Conservation (phyloP, 139 green algal species). For the Chlamydomonas applanata region DNA sequence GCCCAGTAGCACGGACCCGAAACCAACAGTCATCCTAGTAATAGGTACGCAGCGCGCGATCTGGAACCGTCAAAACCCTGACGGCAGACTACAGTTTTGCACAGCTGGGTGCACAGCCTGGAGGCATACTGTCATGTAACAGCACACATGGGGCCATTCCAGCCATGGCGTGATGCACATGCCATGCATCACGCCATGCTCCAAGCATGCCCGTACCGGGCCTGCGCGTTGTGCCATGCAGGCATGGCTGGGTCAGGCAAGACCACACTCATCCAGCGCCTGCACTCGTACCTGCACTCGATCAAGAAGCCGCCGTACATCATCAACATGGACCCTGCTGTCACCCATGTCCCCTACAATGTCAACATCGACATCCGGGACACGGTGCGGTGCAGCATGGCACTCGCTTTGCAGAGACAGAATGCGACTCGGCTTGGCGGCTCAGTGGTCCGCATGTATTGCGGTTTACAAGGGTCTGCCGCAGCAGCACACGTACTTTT, state of each 20-base stretch:
- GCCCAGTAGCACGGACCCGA: constrained; percentile 1
- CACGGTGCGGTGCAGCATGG: constrained; percentile 69
- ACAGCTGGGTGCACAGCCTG: too few species aligned
- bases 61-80: not conserved
- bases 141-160: not conserved
- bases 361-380: constrained; percentile 98
- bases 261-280: constrained; percentile 91
- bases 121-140: not conserved
- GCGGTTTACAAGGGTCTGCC: too few species aligned
- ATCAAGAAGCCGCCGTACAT: constrained; percentile 72
- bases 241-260: constrained; percentile 98
- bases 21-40: constrained; percentile 49
- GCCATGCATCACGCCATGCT: not conserved
- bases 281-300: constrained; percentile 78
- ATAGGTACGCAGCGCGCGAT: constrained; percentile 34
- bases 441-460: too few species aligned
- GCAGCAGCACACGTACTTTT: too few species aligned
- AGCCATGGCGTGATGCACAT: not conserved
- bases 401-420: too few species aligned
- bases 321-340: constrained; percentile 96
- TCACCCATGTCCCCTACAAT: constrained; percentile 83
- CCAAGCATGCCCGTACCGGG: not conserved
- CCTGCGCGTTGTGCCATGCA: constrained; percentile 31
- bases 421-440: too few species aligned
- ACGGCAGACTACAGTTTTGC: not conserved